Base-by-base conservation (phyloP, 2,329 filamentous ascomycete genomes). In the Fusarium cyanostomum region DNA sequence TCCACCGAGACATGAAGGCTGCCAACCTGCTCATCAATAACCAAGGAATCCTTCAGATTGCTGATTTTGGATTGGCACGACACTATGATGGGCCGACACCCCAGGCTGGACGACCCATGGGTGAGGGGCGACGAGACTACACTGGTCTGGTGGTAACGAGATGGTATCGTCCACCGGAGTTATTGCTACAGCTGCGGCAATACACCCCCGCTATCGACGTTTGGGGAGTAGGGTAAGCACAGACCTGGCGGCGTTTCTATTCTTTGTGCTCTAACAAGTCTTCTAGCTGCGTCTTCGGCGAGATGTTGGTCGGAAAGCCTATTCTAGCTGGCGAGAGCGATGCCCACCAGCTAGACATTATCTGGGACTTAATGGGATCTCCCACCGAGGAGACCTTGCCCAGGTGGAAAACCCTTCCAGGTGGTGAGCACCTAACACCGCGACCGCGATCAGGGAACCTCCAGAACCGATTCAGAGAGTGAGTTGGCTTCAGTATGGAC, bases 201-300 rank as follows among this genome's bases (percentile, higher is more conserved):
- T 99, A 99, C 77, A 99, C 95, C n/a, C 92, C 94, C 12, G 94
- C 95, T 9, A 97, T 99, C 71, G 95, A 99, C 77, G 88, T 99
- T 79, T 99, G 95, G 95, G 95, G 95, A 69, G 94, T 97, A 68
- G 95, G 94, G 91, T 94, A 82, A 80, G 87, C 75, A 48, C 49
- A 9, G 45, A 21, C 16, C 8, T 39, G 43, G 7, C 8, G 61
- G n/a, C 31, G 49, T 4, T 7, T 5, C 24, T 16, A 6, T 10
- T 8, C 31, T 51, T 11, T 2, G 16, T n/a, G 16, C 30, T 38
- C 73, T 74, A 51, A 76, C 48, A 28, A 27, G n/a, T 12, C 6
- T 27, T n/a, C 24, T 55, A 93, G 91, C n/a, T 99, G 95, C 73
- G 93, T 99, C 3, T 97, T 99, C 78, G 95, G 93, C 48, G 95